Conservation (phyloP, 257 asterid genomes). For the Fraxinus anomala region DNA sequence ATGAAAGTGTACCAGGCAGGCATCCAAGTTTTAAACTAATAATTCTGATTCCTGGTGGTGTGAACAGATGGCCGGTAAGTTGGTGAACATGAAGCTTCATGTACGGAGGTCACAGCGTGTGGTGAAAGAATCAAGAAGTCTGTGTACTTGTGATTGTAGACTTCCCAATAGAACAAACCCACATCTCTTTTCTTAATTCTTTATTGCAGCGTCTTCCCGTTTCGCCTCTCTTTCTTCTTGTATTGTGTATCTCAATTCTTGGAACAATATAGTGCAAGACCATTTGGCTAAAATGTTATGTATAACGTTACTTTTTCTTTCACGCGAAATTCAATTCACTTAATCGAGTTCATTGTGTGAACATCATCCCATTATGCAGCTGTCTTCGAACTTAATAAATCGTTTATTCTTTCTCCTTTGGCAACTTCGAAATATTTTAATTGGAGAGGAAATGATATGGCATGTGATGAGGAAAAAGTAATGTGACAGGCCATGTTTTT, state of each 20-base stretch:
- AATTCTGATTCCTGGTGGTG: conserved; percentile 19
- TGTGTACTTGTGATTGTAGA: conserved; percentile 81
- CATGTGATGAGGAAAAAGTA: conserved; percentile 22
- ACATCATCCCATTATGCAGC: neutral
- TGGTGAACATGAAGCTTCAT: conserved; percentile 84
- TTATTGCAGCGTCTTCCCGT: conserved; percentile 13
- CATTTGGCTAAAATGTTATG: neutral
- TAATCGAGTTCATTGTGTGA: neutral
- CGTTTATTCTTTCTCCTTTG: neutral
- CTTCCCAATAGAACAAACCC: conserved; percentile 64
- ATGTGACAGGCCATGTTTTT: conserved; percentile 25
- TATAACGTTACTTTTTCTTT: conserved; percentile 10
- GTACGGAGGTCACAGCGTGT: conserved; percentile 79
- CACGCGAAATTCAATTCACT: conserved; percentile 9
- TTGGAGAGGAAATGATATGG: conserved; percentile 1
- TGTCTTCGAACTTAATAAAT: neutral
- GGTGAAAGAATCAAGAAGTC: conserved; percentile 78
- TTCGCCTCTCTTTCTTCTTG: neutral
- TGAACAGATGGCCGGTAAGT: conserved; percentile 83
- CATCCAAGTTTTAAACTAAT: conserved; percentile 6
- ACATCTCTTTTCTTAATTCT: conserved; percentile 40
- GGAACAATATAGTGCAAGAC: neutral
- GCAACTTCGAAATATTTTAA: neutral
- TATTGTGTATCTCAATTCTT: neutral
- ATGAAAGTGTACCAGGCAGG: neutral